Evolutionary conservation across 2,329 filamentous ascomycete genomes (phyloP), one percentile per base, ranked within the genome.

Genomic region (Trichoderma guizhouense): DNA sequence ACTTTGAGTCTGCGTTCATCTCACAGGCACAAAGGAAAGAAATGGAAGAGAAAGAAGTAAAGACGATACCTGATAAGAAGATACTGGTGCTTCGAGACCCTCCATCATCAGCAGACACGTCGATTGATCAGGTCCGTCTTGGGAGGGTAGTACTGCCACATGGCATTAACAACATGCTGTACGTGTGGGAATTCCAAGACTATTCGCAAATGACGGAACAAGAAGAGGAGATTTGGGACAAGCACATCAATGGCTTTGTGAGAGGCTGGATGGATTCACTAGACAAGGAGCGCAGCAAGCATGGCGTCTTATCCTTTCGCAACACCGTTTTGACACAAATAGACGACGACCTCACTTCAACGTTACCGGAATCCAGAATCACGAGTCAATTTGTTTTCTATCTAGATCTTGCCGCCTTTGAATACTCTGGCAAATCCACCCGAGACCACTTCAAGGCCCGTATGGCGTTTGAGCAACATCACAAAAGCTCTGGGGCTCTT

Each of bases 291-390:
- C 63, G 63, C 26, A 55, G 51, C 63, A 66, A 66, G 28, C 63
- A 66, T n/a, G 63, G 63, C 26, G 14, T 66, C 14, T 28, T 66
- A 26, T 66, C 47, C 28, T 66, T 66, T 55, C 63, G 63, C 39
- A 55, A 66, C 15, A 30, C 21, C 11, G 43, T 7, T 5, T 51
- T 26, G 12, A 34, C 43, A 28, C 15, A 14, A 0, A 36, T 34
- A n/a, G 14, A 21, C 28, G 18, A 53, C 2, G 32, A 1, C 7
- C 2, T 26, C 14, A 34, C 21, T 21, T 28, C 14, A 43, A 43
- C 39, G 11, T 7, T n/a, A n/a, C n/a, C 64, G 18, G 47, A 67
- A 2, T 9, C 32, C 11, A 14, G 11, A 28, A 39, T 67, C 5
- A 34, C 14, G 2, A 57, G 64, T 7, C 64, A 57, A n/a, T 21